Conservation (phyloP, 1,284 basidiomycete species). For the Rhodotorula sp. region DNA sequence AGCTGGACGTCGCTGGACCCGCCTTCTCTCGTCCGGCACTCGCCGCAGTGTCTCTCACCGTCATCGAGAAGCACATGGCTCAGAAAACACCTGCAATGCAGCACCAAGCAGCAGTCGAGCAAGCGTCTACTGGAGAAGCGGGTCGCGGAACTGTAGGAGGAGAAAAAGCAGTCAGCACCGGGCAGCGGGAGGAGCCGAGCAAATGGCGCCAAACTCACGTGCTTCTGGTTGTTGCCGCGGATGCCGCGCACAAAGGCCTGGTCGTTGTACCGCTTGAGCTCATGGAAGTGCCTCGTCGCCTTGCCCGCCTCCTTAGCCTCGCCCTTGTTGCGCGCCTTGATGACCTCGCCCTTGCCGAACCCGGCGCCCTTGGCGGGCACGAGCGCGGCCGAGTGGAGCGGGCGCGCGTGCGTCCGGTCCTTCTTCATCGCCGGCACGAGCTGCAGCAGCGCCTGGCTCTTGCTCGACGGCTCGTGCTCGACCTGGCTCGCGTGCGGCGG, state of each 20-base stretch:
- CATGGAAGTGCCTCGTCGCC: constrained; percentile 81
- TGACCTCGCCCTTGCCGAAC: constrained; percentile 71
- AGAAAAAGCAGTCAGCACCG: background rate
- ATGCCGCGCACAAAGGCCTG: constrained; percentile 25
- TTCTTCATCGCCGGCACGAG: constrained; percentile 35
- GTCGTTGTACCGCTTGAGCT: constrained; percentile 49
- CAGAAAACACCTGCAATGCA: no score
- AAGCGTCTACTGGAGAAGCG: constrained; percentile 26
- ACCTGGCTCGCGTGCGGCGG: constrained; percentile 29
- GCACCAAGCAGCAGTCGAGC: no score
- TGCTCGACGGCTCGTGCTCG: constrained; percentile 30
- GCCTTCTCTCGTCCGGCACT: no score
- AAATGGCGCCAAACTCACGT: constrained; percentile 12
- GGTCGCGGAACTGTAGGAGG: constrained; percentile 29
- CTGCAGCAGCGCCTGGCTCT: constrained; percentile 34
- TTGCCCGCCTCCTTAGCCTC: constrained; percentile 90
- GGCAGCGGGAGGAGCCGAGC: background rate
- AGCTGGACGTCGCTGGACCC: no score
- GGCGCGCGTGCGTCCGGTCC: constrained; percentile 36
- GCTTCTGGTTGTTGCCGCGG: constrained; percentile 39
- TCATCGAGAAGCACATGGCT: no score
- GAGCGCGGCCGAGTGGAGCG: constrained; percentile 51
- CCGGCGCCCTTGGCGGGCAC: constrained; percentile 84
- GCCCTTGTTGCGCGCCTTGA: constrained; percentile 89
- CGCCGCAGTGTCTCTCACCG: no score